These are phyloP conservation scores for Rhizoclosmatium globosum DNA, from an alignment of 192 early-diverging fungal genomes.

Conservation along the genomic window DNA sequence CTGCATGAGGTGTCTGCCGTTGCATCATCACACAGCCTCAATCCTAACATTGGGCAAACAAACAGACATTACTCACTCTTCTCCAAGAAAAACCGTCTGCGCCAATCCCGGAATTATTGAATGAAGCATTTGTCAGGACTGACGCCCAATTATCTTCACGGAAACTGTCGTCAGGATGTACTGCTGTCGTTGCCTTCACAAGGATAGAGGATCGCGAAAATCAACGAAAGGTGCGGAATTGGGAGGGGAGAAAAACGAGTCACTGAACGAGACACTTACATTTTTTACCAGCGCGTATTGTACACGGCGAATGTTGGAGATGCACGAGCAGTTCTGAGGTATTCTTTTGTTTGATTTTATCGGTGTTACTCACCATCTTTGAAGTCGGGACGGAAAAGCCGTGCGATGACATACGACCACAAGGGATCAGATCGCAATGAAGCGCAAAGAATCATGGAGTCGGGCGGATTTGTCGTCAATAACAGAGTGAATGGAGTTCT, in stretches of 20 bases:
- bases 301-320: constrained; percentile 98
- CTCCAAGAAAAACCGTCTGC: constrained; percentile 59
- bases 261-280: not conserved
- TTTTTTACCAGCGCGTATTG: constrained; percentile 70
- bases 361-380: not conserved
- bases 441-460: constrained; percentile 88
- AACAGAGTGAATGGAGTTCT: constrained; percentile 97
- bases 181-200: constrained; percentile 85
- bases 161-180: constrained; percentile 89
- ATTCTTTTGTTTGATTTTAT: constrained; percentile 26
- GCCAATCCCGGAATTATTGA: constrained; percentile 82
- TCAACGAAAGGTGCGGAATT: not conserved
- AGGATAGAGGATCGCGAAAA: constrained; percentile 52
- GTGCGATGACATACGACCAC: constrained; percentile 96
- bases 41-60: constrained; percentile 2
- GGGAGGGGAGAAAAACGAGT: constrained; percentile 9
- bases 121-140: constrained; percentile 81
- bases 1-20: constrained; percentile 69
- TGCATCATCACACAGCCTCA: not conserved
- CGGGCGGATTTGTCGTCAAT: constrained; percentile 97
- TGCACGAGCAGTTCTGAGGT: constrained; percentile 92
- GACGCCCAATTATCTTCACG: constrained; percentile 83
- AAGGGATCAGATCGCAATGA: constrained; percentile 94
- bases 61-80: constrained; percentile 73
- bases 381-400: constrained; percentile 80